Percentiles rank a stretch among this genome's conserved stretches.
These are phyloP conservation scores for Rhizophora mangle DNA, from an alignment of 345 rosid species.

Conservation along the genomic window DNA sequence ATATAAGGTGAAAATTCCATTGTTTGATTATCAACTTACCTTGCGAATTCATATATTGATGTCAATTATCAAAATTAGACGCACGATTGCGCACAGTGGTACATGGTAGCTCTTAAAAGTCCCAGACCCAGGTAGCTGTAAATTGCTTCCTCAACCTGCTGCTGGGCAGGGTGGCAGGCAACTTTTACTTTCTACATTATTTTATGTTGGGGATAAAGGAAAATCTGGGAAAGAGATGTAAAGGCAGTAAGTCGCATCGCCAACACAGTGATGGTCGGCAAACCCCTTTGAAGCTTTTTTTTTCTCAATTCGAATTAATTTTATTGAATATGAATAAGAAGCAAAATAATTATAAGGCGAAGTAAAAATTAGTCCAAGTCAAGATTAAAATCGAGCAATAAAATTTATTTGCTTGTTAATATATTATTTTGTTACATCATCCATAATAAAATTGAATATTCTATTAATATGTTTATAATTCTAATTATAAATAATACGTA, in stretches of 20 bases:
- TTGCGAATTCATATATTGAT: slow-evolving; percentile 19
- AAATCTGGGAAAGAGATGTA: neutral
- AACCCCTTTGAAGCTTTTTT: slow-evolving; percentile 24
- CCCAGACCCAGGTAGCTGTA: neutral
- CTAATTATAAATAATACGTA: no score
- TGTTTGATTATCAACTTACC: slow-evolving; percentile 25
- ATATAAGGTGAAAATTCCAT: slow-evolving; percentile 6
- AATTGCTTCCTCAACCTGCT: neutral
- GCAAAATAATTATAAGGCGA: no score
- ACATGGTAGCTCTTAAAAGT: neutral
- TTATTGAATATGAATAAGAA: no score
- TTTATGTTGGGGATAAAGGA: slow-evolving; percentile 14
- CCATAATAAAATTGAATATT: no score
- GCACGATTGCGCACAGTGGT: neutral
- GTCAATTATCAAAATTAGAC: neutral
- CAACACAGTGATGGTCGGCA: slow-evolving; percentile 56
- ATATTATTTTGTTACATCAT: no score
- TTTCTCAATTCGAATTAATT: no score
- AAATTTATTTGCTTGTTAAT: no score
- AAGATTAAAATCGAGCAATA: no score
- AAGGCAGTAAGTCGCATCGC: slow-evolving; percentile 19
- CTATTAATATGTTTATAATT: no score
- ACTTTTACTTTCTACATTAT: neutral
- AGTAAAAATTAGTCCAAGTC: no score
- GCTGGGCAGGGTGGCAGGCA: neutral